These are phyloP conservation scores for Colletotrichum trifolii DNA, from an alignment of 2,329 filamentous ascomycete genomes.

Conservation along the genomic window DNA sequence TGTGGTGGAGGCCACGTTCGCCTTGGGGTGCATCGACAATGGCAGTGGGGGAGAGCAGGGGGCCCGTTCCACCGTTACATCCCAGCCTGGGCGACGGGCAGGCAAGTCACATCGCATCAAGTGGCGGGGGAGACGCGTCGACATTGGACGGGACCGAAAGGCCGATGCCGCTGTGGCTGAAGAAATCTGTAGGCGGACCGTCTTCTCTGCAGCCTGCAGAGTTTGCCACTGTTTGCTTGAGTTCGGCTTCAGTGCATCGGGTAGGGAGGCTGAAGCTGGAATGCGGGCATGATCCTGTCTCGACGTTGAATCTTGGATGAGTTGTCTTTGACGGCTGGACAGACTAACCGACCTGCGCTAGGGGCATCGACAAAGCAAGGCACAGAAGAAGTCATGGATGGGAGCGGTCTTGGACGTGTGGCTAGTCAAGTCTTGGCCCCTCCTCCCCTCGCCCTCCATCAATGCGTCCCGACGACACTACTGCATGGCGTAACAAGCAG, in stretches of 20 bases:
- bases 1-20: constrained; percentile 11
- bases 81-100: constrained; percentile 13
- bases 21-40: constrained; percentile 8
- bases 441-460: neutral
- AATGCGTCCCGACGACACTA: constrained; percentile 9
- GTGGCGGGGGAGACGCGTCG: constrained; percentile 24
- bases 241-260: constrained; percentile 16
- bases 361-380: constrained; percentile 30
- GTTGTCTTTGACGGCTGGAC: constrained; percentile 9
- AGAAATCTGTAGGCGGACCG: constrained; percentile 4
- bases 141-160: constrained; percentile 25
- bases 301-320: constrained; percentile 1
- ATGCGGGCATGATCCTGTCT: constrained; percentile 29
- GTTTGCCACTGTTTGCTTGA: constrained; percentile 7
- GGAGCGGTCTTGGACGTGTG: neutral
- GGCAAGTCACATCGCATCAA: constrained; percentile 30
- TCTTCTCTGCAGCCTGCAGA: neutral
- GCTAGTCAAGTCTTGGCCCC: constrained; percentile 5
- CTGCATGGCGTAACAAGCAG: neutral
- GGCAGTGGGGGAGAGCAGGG: constrained; percentile 16
- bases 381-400: constrained; percentile 8
- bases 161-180: constrained; percentile 29
- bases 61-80: constrained; percentile 36
- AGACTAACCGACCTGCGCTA: constrained; percentile 7
- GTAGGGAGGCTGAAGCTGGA: constrained; percentile 17